Evolutionary conservation across 208 protist species (phyloP).

Genomic region (Entamoeba moshkovskii): DNA sequence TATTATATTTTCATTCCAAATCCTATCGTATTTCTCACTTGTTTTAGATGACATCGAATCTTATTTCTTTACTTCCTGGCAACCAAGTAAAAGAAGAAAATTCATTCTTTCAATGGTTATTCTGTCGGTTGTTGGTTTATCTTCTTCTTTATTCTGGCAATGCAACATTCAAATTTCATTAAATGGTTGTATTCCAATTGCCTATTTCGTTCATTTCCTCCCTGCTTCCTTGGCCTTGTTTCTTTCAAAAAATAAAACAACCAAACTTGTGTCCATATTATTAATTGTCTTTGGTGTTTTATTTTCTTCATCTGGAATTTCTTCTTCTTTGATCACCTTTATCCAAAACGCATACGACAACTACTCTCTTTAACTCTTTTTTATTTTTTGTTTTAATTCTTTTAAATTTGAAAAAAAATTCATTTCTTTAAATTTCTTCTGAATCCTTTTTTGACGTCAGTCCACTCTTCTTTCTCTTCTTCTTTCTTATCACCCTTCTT

Average conservation of each 20-base stretch:
- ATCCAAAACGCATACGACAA: too few relatives aligned
- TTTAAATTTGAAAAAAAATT: too few relatives aligned
- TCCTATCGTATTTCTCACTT: not conserved
- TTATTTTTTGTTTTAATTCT: too few relatives aligned
- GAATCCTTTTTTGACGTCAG: too few relatives aligned
- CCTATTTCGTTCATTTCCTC: not conserved
- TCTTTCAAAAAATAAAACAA: not conserved
- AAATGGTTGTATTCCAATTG: not conserved
- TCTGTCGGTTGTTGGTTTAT: not conserved
- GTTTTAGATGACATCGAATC: not conserved
- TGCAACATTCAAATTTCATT: not conserved
- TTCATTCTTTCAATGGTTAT: not conserved
- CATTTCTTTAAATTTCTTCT: too few relatives aligned
- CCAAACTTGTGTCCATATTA: not conserved
- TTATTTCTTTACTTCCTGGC: not conserved
- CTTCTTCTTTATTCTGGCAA: not conserved
- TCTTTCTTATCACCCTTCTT: too few relatives aligned
- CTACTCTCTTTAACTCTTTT: too few relatives aligned
- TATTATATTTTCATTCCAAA: not conserved
- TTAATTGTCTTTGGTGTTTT: not conserved
- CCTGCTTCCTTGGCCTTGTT: not conserved
- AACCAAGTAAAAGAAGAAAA: not conserved
- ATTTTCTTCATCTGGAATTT: not conserved
- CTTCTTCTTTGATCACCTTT: not conserved
- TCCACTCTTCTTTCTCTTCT: too few relatives aligned